Percentiles rank a stretch among this genome's conserved stretches.
These are phyloP conservation scores for Talaromyces sp. DNA, from an alignment of 2,329 filamentous ascomycete genomes.

Conservation along the genomic window DNA sequence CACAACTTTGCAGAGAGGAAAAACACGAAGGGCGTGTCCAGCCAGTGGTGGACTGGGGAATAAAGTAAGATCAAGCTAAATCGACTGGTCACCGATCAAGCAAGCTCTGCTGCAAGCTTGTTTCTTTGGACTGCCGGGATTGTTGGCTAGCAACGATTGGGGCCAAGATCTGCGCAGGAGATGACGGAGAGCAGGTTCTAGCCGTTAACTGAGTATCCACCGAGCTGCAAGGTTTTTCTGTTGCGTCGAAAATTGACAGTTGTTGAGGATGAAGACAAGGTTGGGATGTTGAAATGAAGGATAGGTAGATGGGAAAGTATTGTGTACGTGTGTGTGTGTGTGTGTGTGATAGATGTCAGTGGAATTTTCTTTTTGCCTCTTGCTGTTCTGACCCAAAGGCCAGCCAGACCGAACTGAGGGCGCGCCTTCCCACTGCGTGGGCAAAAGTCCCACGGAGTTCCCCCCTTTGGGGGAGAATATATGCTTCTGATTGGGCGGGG, in stretches of 20 bases:
- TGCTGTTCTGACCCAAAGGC: neutral
- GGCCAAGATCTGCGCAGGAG: conserved; percentile 16
- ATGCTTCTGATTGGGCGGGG: conserved; percentile 5
- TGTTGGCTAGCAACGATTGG: conserved; percentile 14
- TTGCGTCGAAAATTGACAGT: neutral
- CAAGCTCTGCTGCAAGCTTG: conserved; percentile 7
- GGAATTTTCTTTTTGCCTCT: conserved; percentile 3
- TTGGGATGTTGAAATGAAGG: neutral
- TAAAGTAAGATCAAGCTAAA: conserved; percentile 2
- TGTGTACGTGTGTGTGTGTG: neutral
- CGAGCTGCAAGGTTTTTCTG: neutral
- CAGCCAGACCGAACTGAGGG: neutral
- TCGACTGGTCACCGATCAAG: conserved; percentile 11
- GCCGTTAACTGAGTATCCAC: neutral
- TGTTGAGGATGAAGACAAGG: neutral
- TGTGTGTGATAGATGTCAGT: neutral
- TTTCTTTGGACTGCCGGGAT: neutral
- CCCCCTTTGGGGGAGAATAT: neutral
- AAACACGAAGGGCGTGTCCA: conserved; percentile 7
- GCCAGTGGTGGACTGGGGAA: conserved; percentile 2
- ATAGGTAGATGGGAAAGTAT: neutral
- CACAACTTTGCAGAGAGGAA: neutral
- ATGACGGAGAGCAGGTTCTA: conserved; percentile 2
- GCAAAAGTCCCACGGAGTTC: neutral
- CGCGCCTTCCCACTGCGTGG: neutral